phyloP scores from a whole-genome alignment of 148 eudicot genomes.

The Talinum fruticosum region DNA sequence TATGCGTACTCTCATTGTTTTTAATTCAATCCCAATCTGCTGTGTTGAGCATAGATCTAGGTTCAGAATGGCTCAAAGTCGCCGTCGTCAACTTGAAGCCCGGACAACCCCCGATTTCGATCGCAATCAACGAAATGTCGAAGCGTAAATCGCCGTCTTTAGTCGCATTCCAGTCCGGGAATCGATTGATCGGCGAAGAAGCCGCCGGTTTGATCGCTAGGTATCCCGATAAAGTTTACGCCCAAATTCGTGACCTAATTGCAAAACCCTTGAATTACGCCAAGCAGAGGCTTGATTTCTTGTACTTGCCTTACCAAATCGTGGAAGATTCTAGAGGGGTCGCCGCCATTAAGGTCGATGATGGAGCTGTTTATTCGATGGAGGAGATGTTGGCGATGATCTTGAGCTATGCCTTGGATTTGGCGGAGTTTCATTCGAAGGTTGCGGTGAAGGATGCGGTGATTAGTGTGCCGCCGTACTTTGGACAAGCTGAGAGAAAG shows the following conservation, averaged over 20 bases:
- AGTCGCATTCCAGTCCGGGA: conserved; percentile 60
- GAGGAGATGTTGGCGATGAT: conserved; percentile 89
- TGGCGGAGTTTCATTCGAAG: conserved; percentile 80
- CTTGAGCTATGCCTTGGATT: conserved; percentile 46
- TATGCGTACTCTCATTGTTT: conserved; percentile 31
- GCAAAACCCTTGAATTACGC: conserved; percentile 47
- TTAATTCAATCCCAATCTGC: conserved; percentile 49
- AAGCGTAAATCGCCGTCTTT: conserved; percentile 82
- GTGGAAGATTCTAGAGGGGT: conserved; percentile 48
- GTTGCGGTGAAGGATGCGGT: conserved; percentile 72
- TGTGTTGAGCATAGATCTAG: conserved; percentile 87
- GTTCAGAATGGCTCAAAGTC: conserved; percentile 93
- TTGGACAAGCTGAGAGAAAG: conserved; percentile 88
- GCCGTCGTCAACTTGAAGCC: conserved; percentile 90
- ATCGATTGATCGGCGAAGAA: conserved; percentile 84
- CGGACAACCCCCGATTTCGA: conserved; percentile 76
- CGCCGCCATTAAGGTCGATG: conserved; percentile 61
- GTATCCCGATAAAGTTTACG: conserved; percentile 75
- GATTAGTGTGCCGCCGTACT: conserved; percentile 82
- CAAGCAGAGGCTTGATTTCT: conserved; percentile 29
- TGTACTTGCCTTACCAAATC: conserved; percentile 57
- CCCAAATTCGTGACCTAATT: conserved; percentile 65
- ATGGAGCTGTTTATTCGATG: conserved; percentile 56
- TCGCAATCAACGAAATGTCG: conserved; percentile 97
- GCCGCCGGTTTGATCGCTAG: conserved; percentile 72